phyloP scores from a whole-genome alignment of 176 grass and related monocot genomes.

The Oryza brachyantha region DNA sequence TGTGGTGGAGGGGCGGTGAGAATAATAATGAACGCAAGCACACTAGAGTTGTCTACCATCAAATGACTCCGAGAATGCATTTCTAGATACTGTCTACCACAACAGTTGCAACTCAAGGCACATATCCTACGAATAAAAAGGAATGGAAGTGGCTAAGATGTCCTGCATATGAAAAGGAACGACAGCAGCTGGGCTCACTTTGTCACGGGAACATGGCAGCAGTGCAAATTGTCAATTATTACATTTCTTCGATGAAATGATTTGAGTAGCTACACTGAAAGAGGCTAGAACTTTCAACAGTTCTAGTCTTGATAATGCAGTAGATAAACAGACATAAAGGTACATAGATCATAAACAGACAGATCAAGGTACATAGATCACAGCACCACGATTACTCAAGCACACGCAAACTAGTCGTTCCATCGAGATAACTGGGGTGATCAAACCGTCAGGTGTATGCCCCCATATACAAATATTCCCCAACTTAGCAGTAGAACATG shows the following conservation, averaged over 20 bases:
- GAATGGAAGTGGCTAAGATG: too few species aligned
- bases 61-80: background rate
- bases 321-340: background rate
- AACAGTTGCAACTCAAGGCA: too few species aligned
- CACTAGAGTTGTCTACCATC: background rate
- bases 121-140: background rate
- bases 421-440: background rate
- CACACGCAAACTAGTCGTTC: background rate
- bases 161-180: background rate
- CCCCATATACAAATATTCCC: background rate
- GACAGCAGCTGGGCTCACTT: background rate
- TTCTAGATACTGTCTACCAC: background rate
- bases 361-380: background rate
- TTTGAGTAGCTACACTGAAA: too few species aligned
- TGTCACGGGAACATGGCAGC: background rate
- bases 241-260: background rate
- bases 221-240: too few species aligned
- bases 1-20: too few species aligned
- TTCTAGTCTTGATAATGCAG: background rate
- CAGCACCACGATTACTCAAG: background rate
- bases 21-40: background rate
- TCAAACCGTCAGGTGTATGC: background rate
- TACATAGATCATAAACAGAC: too few species aligned
- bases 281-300: too few species aligned
- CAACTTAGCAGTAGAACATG: conserved; percentile 66